Base-by-base conservation (phyloP, 371 early-diverging fungal genomes). In the Rhizopus stolonifer region DNA sequence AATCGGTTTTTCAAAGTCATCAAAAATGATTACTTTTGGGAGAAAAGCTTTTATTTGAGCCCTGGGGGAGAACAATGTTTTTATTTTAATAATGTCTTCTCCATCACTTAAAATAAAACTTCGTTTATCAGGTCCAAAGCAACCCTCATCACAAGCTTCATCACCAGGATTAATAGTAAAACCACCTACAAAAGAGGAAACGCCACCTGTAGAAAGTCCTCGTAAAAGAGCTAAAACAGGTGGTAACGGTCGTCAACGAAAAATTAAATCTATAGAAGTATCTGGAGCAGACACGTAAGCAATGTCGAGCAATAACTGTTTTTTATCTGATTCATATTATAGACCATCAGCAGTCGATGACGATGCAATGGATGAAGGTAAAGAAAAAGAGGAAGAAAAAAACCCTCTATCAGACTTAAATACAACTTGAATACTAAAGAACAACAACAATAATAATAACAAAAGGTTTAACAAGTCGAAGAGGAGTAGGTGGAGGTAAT, bases 91-190 rank as follows among this genome's bases (percentile, higher is more conserved):
- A 36, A 65, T 65, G 66, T 38, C 69, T 32, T 61, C 62, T 51
- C 62, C 70, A 33, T 49, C 71, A 22, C 49, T 71, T 19, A 71
- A 71, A 51, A 71, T 71, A 44, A 71, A 59, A 31, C 43, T 71
- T 32, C 49, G 67, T 29, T 54, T 71, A 19, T 57, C 71, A 25
- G 50, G 45, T 24, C 60, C 65, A 4, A 59, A 52, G 32, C 43
- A 46, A 25, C 23, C 53, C 17, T 39, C 50, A 39, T 50, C 64
- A 19, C 55, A 47, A 45, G 43, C 60, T 34, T 23, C 56, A 8
- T 38, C 56, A 22, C 53, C 60, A 23, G 43, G 44, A 17, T 48
- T 52, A 8, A 19, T 22, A 11, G 52, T 57, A 39, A 56, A 45
- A 10, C 31, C 33, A 26, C 53, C 32, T 34, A 40, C 18, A 32